A percentile compares a stretch with the other conserved stretches of the same genome.
phyloP scores from a whole-genome alignment of 2,329 filamentous ascomycete species.

The Thielaviopsis punctulata region DNA sequence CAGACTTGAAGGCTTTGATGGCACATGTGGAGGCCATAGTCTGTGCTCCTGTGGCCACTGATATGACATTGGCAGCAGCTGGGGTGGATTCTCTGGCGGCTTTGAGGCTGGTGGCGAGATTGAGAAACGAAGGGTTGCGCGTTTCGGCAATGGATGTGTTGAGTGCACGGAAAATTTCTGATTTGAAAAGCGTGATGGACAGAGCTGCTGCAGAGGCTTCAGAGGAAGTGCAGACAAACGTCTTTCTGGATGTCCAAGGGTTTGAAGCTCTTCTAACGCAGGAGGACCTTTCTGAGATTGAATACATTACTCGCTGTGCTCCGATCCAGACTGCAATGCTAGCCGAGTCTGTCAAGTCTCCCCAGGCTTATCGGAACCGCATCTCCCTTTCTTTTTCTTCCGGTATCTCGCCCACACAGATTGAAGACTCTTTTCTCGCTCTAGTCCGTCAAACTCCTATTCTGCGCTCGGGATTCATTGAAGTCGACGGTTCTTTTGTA shows the following conservation, averaged over 20 bases:
- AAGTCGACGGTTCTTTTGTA: slow-evolving; percentile 34
- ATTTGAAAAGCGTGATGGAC: not conserved
- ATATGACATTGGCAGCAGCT: slow-evolving; percentile 29
- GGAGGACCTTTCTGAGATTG: too few species aligned
- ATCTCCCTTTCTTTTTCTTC: slow-evolving; percentile 43
- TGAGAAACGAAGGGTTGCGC: slow-evolving; percentile 39
- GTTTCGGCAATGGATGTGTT: slow-evolving; percentile 40
- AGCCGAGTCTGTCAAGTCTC: slow-evolving; percentile 45
- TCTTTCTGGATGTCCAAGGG: too few species aligned
- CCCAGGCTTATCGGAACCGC: slow-evolving; percentile 59
- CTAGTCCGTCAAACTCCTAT: slow-evolving; percentile 43
- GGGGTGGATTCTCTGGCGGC: slow-evolving; percentile 47
- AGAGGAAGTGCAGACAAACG: too few species aligned
- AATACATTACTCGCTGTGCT: slow-evolving; percentile 44
- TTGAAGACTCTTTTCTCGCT: slow-evolving; percentile 31
- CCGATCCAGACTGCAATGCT: slow-evolving; percentile 68
- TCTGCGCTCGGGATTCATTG: slow-evolving; percentile 55
- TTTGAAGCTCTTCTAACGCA: too few species aligned
- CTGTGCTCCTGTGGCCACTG: slow-evolving; percentile 19
- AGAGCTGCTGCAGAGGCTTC: not conserved
- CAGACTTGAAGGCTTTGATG: slow-evolving; percentile 17
- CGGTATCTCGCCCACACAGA: slow-evolving; percentile 18
- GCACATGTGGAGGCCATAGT: slow-evolving; percentile 26
- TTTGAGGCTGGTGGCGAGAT: slow-evolving; percentile 38
- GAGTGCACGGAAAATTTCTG: not conserved